Conservation (phyloP, 495 filamentous ascomycete genomes). For the Hypoxylon lienhwacheense region DNA sequence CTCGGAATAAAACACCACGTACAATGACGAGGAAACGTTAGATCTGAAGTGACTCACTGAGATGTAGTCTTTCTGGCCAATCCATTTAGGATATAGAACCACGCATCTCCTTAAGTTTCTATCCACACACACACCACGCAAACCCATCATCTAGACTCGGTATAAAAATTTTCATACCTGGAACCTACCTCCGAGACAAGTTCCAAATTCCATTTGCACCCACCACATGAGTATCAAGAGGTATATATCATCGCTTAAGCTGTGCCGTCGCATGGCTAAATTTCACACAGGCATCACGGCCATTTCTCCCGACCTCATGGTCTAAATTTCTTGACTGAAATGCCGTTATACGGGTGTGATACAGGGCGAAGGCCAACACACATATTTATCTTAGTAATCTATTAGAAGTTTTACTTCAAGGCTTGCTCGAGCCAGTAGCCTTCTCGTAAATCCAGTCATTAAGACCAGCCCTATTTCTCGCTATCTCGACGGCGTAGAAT, state of each 20-base stretch:
- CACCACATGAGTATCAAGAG: too few species aligned
- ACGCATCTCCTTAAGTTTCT: constrained; percentile 11
- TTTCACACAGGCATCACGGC: too few species aligned
- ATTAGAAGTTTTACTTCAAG: not conserved
- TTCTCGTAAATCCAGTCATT: constrained; percentile 97
- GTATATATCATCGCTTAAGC: too few species aligned
- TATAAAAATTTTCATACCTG: too few species aligned
- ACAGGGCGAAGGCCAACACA: not conserved
- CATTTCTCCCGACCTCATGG: too few species aligned
- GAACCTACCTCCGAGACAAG: too few species aligned
- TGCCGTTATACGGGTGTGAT: too few species aligned
- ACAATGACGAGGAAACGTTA: not conserved
- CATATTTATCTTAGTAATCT: not conserved
- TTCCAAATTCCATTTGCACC: too few species aligned
- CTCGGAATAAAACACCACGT: not conserved
- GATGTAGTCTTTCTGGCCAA: not conserved
- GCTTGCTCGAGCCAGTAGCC: constrained; percentile 45
- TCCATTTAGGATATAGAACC: too few species aligned
- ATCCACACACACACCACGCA: not conserved
- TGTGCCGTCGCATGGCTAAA: too few species aligned
- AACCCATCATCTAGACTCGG: too few species aligned
- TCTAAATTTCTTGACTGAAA: too few species aligned
- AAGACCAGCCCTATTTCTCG: constrained; percentile 81
- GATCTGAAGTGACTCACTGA: not conserved
- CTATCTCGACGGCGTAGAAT: constrained; percentile 97